These are phyloP conservation scores for Phaeoacremonium minimum DNA, from an alignment of 2,329 filamentous ascomycete genomes.

Conservation along the genomic window DNA sequence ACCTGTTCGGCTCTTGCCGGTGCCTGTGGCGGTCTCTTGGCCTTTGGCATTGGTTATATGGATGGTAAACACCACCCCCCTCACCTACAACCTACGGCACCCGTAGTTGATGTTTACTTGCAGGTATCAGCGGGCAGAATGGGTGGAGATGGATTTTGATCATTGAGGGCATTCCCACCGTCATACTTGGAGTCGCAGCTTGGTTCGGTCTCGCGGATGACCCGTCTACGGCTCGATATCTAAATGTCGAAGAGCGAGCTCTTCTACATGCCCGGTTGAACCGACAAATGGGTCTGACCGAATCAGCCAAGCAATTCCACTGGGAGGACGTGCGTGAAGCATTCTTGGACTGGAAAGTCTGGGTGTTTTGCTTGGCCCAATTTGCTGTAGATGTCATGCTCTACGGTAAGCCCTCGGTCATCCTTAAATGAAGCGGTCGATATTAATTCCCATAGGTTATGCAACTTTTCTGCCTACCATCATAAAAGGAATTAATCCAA, in stretches of 20 bases:
- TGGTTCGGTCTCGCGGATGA: slow-evolving; percentile 52
- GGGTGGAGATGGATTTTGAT: slow-evolving; percentile 67
- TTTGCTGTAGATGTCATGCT: slow-evolving; percentile 62
- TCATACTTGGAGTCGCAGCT: slow-evolving; percentile 44
- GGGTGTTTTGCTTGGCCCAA: slow-evolving; percentile 53
- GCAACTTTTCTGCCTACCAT: slow-evolving; percentile 65
- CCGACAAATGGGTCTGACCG: too few species aligned
- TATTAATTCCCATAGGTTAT: slow-evolving; percentile 45
- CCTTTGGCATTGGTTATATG: slow-evolving; percentile 57
- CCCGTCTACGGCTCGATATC: slow-evolving; percentile 25
- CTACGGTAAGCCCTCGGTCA: too few species aligned
- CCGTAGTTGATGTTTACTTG: too few species aligned
- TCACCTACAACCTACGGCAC: too few species aligned
- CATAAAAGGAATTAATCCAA: slow-evolving; percentile 52
- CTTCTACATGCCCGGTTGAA: slow-evolving; percentile 1
- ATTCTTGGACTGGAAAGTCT: slow-evolving; percentile 60
- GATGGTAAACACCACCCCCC: too few species aligned
- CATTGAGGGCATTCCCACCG: slow-evolving; percentile 41
- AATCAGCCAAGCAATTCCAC: too few species aligned
- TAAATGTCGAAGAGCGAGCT: slow-evolving; percentile 21
- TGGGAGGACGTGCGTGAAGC: slow-evolving; percentile 55
- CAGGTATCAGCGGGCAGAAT: slow-evolving; percentile 37
- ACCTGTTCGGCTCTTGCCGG: slow-evolving; percentile 54
- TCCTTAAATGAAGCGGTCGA: too few species aligned
- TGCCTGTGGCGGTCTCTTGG: slow-evolving; percentile 59